Base-by-base conservation (phyloP, 371 early-diverging fungal species). In the Mucor plumbeus region DNA sequence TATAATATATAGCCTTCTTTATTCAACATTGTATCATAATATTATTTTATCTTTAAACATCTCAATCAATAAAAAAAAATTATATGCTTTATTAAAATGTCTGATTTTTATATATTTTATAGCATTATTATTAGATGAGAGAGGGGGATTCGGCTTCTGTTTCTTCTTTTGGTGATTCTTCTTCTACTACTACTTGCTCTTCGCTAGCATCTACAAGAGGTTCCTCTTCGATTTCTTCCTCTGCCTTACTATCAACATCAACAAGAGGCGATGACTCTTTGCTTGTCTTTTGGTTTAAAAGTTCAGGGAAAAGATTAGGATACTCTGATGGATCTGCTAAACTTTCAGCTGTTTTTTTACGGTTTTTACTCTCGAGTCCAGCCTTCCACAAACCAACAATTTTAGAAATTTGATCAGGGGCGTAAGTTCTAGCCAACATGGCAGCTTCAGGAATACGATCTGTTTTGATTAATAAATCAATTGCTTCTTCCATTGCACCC, bases 361-460 rank as follows among this genome's bases (percentile, higher is more conserved):
- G 92, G 70, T 85, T 86, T 21, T 75, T 77, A 59, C 85, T 85
- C 36, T 79, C 80, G 21, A 98, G 87, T 33, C 78, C 81, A 54
- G 86, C 81, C 70, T 91, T 92, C 98, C 97, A 97, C 58, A 90
- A 80, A 64, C 83, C 77, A 44, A 95, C 92, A 36, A 93, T 84
- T 36, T 83, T 82, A 26, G 92, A 79, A 40, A 93, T 87, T 50
- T 90, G 87, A 64, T 87, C 87, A 17, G 98, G 98, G 36, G 88
- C 77, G 71, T 96, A 94, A 0, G 99, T 91, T 67, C 96, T 85
- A 5, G 98, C 97, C 77, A 96, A 87, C 77, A 97, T 85, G 38
- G 97, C 96, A 0, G 99, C 99, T 80, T 99, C 99, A n/a, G 98
- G 94, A 36, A 94, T 81, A 59, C 98, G 93, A 13, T 94, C 92